phyloP scores from a whole-genome alignment of 2,329 filamentous ascomycete species.

The Colletotrichum brevisporum region DNA sequence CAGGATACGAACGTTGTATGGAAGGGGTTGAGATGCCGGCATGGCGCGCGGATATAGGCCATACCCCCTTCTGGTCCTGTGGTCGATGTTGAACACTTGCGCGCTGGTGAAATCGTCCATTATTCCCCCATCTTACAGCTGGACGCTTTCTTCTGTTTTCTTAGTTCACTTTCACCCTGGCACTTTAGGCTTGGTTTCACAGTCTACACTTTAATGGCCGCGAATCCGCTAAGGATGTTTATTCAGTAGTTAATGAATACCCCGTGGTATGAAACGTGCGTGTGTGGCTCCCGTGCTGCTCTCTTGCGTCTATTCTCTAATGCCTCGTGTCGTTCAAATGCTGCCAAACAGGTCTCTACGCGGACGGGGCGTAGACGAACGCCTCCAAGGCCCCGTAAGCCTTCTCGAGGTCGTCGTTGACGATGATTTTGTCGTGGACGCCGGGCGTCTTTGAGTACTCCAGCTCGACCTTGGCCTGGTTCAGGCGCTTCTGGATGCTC shows the following conservation, averaged over 20 bases:
- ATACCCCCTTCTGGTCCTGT: conserved; percentile 28
- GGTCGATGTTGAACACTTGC: conserved; percentile 38
- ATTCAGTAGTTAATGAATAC: conserved; percentile 10
- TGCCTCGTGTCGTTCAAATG: no score
- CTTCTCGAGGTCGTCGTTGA: conserved; percentile 61
- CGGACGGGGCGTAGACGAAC: conserved; percentile 58
- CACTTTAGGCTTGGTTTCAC: conserved; percentile 45
- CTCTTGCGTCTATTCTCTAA: neutral
- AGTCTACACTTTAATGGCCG: conserved; percentile 48
- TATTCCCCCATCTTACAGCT: conserved; percentile 51
- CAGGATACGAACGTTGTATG: conserved; percentile 23
- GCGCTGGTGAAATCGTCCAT: conserved; percentile 37
- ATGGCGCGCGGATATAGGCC: conserved; percentile 34
- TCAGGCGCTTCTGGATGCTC: conserved; percentile 76
- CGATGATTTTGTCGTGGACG: conserved; percentile 56
- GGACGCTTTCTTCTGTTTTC: conserved; percentile 57
- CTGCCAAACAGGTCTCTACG: neutral
- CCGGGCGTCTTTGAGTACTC: conserved; percentile 78
- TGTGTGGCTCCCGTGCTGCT: neutral
- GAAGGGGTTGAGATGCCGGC: conserved; percentile 27
- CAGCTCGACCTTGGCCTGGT: conserved; percentile 81
- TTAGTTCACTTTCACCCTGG: conserved; percentile 49
- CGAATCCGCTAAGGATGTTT: neutral
- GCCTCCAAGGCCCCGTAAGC: conserved; percentile 68
- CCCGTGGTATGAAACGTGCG: neutral